Percentiles rank a stretch among this genome's conserved stretches.
These are phyloP conservation scores for Phylloporus sp. DNA, from an alignment of 768 basidiomycete genomes.

Conservation along the genomic window DNA sequence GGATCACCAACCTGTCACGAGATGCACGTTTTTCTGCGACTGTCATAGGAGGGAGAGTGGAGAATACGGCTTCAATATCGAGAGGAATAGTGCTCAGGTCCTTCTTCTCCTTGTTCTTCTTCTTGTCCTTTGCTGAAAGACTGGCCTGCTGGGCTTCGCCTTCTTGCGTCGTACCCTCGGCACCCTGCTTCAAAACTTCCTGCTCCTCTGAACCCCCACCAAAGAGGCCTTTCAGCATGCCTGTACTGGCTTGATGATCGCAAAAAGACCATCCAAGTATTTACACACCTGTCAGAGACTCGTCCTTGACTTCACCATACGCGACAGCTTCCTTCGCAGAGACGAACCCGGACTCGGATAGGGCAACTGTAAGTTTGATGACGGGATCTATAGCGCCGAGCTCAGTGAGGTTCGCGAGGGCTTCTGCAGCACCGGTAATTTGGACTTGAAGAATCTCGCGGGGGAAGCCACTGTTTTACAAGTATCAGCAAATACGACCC, in stretches of 20 bases:
- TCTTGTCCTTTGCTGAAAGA: conserved; percentile 34
- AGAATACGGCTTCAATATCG: conserved; percentile 57
- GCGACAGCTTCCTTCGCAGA: conserved; percentile 76
- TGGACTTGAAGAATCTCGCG: conserved; percentile 70
- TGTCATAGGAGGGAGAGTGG: conserved; percentile 70
- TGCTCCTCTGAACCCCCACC: conserved; percentile 49
- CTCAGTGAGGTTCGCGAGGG: conserved; percentile 79
- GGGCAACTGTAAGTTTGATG: conserved; percentile 76
- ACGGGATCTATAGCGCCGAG: conserved; percentile 77
- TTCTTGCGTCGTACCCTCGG: conserved; percentile 18
- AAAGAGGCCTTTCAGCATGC: conserved; percentile 87
- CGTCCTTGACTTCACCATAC: conserved; percentile 78
- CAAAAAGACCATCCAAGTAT: background rate
- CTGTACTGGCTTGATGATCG: conserved; percentile 34
- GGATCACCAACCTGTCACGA: conserved; percentile 57
- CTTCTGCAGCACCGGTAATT: conserved; percentile 69
- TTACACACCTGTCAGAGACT: conserved; percentile 63
- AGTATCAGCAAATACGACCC: conserved; percentile 2
- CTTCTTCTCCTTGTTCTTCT: conserved; percentile 35
- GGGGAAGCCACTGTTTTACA: conserved; percentile 56
- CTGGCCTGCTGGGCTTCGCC: conserved; percentile 30
- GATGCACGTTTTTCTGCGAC: conserved; percentile 71
- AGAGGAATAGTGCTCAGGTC: conserved; percentile 60
- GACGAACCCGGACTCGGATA: conserved; percentile 86
- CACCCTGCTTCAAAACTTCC: conserved; percentile 28